Conservation (phyloP, 306 rosid genomes). For the Sicyos baderoa region DNA sequence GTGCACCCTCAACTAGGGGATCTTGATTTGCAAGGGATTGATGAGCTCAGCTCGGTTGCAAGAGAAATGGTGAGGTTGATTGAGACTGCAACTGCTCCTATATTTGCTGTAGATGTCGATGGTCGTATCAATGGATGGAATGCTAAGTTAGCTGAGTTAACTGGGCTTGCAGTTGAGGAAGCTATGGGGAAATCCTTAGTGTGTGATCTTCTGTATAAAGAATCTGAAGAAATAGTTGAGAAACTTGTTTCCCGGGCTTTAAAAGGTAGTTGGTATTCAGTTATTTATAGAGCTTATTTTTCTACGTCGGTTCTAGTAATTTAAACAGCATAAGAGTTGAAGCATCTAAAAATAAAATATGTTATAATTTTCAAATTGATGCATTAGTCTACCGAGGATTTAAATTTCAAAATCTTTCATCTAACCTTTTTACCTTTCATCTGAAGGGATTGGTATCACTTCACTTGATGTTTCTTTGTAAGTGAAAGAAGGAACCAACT, state of each 20-base stretch:
- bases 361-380: constrained; percentile 4
- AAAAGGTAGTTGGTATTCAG: constrained; percentile 66
- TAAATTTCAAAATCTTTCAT: background rate
- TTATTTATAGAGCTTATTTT: constrained; percentile 20
- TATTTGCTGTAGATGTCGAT: constrained; percentile 77
- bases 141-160: constrained; percentile 85
- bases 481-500: background rate
- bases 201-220: constrained; percentile 71
- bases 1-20: constrained; percentile 39
- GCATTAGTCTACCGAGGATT: background rate
- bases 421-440: background rate
- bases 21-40: constrained; percentile 64
- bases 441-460: background rate
- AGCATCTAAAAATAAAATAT: constrained; percentile 2
- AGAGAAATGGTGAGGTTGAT: constrained; percentile 97
- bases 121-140: constrained; percentile 96
- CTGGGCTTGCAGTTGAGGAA: constrained; percentile 76
- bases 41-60: constrained; percentile 93
- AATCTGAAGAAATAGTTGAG: constrained; percentile 59
- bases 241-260: constrained; percentile 67
- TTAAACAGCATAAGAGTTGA: background rate
- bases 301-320: background rate
- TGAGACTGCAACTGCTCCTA: constrained; percentile 98
- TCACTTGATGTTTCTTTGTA: background rate
- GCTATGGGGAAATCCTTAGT: constrained; percentile 91